phyloP scores from a whole-genome alignment of 768 basidiomycete genomes.

The Termitomyces sp. region DNA sequence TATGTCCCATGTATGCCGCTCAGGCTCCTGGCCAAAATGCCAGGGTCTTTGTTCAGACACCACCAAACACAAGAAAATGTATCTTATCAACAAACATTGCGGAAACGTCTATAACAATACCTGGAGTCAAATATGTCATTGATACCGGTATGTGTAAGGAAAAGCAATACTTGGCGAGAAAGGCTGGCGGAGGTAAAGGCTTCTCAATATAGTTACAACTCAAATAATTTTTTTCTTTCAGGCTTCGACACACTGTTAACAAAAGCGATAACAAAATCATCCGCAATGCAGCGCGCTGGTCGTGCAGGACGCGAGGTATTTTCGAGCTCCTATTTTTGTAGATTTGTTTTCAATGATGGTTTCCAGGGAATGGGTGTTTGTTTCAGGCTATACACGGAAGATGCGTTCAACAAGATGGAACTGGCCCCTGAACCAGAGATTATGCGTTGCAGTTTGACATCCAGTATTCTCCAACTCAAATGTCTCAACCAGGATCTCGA shows the following conservation, averaged over 20 bases:
- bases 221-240: slow-evolving; percentile 18
- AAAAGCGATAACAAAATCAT: slow-evolving; percentile 81
- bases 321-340: background rate
- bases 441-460: slow-evolving; percentile 76
- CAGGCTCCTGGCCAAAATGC: slow-evolving; percentile 74
- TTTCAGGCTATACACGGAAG: slow-evolving; percentile 89
- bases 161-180: slow-evolving; percentile 73
- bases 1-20: slow-evolving; percentile 83
- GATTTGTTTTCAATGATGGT: background rate
- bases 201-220: background rate
- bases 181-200: slow-evolving; percentile 56
- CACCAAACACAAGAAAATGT: slow-evolving; percentile 74
- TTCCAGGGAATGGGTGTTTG: slow-evolving; percentile 73
- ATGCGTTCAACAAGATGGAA: slow-evolving; percentile 62
- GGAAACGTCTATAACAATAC: slow-evolving; percentile 96
- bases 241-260: slow-evolving; percentile 87
- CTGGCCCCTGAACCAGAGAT: slow-evolving; percentile 83
- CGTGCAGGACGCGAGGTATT: slow-evolving; percentile 90
- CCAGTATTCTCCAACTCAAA: slow-evolving; percentile 80
- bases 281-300: slow-evolving; percentile 90
- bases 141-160: slow-evolving; percentile 97
- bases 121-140: slow-evolving; percentile 91
- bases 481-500: slow-evolving; percentile 79
- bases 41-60: slow-evolving; percentile 67
- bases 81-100: slow-evolving; percentile 98